A percentile compares a stretch with the other conserved stretches of the same genome.
Conservation (phyloP, 331 rosid genomes). For the Erythrophleum ivorense region DNA sequence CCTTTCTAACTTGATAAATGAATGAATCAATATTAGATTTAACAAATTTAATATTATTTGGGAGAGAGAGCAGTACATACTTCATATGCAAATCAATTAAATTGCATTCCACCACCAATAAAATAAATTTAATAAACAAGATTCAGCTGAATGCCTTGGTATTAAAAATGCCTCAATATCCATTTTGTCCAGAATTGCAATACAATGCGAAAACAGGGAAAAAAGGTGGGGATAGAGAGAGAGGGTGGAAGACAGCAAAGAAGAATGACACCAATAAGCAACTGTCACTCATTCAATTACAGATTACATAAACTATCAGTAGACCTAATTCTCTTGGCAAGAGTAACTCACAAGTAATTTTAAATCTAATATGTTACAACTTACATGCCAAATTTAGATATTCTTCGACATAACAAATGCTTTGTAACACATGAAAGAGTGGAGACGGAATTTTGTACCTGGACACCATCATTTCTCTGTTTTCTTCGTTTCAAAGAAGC, state of each 20-base stretch:
- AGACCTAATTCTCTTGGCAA: constrained; percentile 21
- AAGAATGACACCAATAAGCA: constrained; percentile 1
- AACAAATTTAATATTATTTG: background rate
- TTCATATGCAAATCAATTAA: background rate
- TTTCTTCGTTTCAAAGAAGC: constrained; percentile 92
- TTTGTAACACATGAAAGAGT: constrained; percentile 32
- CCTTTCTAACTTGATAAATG: too few species aligned
- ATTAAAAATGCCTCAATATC: background rate
- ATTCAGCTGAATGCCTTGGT: background rate
- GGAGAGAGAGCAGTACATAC: background rate
- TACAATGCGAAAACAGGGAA: constrained; percentile 5
- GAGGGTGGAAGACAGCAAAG: background rate
- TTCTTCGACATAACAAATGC: constrained; percentile 15
- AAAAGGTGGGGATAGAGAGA: background rate
- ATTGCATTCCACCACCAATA: background rate
- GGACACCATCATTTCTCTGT: constrained; percentile 87
- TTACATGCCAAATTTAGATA: constrained; percentile 13
- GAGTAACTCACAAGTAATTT: background rate
- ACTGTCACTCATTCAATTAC: background rate
- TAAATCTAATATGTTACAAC: constrained; percentile 17
- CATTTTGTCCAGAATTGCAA: background rate
- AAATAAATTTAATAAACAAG: background rate
- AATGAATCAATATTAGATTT: background rate
- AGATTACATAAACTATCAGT: background rate
- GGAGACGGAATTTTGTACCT: constrained; percentile 52